Percentiles rank a stretch among this genome's conserved stretches.
Evolutionary conservation across 2,329 filamentous ascomycete genomes (phyloP).

Genomic region (Hypoxylon sp.): DNA sequence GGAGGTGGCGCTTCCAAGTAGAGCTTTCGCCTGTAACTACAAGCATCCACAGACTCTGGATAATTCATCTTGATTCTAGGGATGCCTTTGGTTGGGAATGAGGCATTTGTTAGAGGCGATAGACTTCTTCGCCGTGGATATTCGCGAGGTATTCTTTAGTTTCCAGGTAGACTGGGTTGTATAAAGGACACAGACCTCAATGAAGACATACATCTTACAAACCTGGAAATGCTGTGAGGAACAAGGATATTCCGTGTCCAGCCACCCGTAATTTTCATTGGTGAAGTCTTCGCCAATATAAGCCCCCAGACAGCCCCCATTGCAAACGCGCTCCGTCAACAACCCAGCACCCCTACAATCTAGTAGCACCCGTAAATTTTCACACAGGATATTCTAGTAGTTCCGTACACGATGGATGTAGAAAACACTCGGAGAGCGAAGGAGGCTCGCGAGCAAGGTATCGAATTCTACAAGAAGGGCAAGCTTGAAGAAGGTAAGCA

Average conservation of each 20-base stretch:
- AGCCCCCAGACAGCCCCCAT: not conserved
- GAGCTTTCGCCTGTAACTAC: not conserved
- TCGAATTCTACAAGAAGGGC: conserved; percentile 27
- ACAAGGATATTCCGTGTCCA: not conserved
- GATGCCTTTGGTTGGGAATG: not conserved
- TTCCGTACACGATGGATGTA: conserved; percentile 13
- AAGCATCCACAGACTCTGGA: not conserved
- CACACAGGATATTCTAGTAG: not conserved
- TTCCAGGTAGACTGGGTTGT: not conserved
- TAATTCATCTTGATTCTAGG: not conserved
- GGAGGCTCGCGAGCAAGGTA: conserved; percentile 30
- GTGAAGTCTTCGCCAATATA: not conserved
- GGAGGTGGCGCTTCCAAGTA: not conserved
- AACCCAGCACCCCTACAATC: not conserved
- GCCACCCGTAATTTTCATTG: not conserved
- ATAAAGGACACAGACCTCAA: not conserved
- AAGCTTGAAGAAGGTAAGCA: conserved; percentile 33
- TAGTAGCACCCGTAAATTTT: not conserved
- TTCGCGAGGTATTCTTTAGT: not conserved
- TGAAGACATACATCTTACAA: no score
- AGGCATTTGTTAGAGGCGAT: not conserved
- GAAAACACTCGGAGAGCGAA: not conserved
- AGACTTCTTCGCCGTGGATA: not conserved
- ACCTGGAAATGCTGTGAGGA: not conserved
- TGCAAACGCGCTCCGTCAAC: not conserved